A percentile compares a stretch with the other conserved stretches of the same genome.
phyloP scores from a whole-genome alignment of 2,329 filamentous ascomycete genomes.

The Neofusicoccum parvum region DNA sequence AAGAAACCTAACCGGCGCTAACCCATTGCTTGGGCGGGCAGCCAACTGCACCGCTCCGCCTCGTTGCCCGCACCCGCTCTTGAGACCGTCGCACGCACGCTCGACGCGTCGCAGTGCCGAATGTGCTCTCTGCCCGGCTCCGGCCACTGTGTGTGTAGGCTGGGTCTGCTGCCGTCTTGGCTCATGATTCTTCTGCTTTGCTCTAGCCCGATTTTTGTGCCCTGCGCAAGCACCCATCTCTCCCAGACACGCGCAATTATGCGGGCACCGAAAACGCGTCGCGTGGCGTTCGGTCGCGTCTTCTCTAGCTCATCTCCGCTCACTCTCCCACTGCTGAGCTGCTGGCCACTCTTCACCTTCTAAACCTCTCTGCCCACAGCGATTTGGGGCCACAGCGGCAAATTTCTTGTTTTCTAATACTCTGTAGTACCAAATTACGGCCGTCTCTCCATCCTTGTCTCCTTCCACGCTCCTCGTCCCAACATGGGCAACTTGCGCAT shows the following conservation, averaged over 20 bases:
- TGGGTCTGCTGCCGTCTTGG: neutral
- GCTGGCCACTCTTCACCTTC: neutral
- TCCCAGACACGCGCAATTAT: neutral
- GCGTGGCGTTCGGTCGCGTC: constrained; percentile 17
- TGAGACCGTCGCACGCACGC: neutral
- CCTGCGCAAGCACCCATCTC: too few relatives aligned
- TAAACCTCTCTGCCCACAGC: too few relatives aligned
- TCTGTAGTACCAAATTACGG: too few relatives aligned
- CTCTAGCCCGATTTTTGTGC: too few relatives aligned
- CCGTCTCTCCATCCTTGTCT: neutral
- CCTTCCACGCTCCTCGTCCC: neutral
- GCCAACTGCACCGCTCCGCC: neutral
- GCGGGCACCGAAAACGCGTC: constrained; percentile 20
- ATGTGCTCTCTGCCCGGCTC: too few relatives aligned
- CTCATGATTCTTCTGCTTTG: neutral
- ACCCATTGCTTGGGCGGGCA: constrained; percentile 4
- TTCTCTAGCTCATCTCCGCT: neutral
- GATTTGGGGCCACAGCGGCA: too few relatives aligned
- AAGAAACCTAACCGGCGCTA: constrained; percentile 16
- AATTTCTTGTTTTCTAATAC: too few relatives aligned
- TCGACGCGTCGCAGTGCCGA: neutral
- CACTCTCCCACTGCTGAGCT: neutral
- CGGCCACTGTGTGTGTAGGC: neutral
- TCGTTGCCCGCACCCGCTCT: neutral
- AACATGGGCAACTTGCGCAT: constrained; percentile 50